Conservation (phyloP, 2,329 filamentous ascomycete species). For the Sarocladiaceae sp. region DNA sequence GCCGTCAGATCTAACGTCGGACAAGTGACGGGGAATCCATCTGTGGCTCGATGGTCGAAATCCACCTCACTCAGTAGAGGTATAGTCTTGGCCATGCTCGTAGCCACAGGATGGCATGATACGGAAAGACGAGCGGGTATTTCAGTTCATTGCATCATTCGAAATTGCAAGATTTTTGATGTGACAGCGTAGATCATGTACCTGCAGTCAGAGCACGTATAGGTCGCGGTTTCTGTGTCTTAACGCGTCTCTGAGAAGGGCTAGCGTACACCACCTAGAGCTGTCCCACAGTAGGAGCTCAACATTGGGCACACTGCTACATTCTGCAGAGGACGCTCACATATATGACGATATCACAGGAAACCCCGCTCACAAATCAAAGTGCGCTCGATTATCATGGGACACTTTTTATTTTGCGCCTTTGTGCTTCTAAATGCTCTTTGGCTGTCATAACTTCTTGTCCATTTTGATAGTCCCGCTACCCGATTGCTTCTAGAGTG, state of each 20-base stretch:
- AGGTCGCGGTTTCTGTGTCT: constrained; percentile 3
- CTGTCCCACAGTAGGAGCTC: no score
- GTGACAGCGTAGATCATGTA: no score
- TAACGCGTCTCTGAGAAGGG: background rate
- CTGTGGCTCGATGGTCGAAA: constrained; percentile 50
- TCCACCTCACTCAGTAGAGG: constrained; percentile 51
- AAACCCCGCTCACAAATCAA: no score
- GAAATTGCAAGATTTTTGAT: no score
- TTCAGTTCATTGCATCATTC: background rate
- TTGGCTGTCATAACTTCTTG: constrained; percentile 9
- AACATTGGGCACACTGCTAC: no score
- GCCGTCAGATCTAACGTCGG: constrained; percentile 82
- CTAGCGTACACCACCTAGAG: background rate
- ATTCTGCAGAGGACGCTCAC: no score
- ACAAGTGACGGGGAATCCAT: constrained; percentile 66
- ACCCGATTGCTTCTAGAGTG: background rate
- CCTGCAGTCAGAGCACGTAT: background rate
- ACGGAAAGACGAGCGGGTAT: no score
- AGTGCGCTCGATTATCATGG: no score
- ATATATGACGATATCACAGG: no score
- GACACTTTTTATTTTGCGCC: constrained; percentile 13
- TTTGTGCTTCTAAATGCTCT: constrained; percentile 13
- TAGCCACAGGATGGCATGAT: constrained; percentile 1
- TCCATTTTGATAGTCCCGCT: constrained; percentile 11
- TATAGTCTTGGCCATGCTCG: background rate